A percentile compares a stretch with the other conserved stretches of the same genome.
Evolutionary conservation across 441 rosid species (phyloP).

Genomic region (Populus trichocarpa): DNA sequence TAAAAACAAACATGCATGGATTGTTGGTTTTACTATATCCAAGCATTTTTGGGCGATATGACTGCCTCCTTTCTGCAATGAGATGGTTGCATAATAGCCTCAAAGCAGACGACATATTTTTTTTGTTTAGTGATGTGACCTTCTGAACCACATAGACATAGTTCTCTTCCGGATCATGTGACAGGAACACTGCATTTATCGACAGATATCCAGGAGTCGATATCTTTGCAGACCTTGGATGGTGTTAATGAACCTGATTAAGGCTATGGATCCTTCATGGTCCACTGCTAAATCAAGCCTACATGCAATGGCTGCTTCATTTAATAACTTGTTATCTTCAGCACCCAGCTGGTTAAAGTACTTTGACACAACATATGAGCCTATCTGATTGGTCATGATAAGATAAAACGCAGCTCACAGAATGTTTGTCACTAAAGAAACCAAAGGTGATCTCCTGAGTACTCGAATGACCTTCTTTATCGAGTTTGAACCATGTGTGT

Average conservation of each 20-base stretch:
- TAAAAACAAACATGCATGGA: too few species aligned
- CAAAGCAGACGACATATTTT: slow-evolving; percentile 8
- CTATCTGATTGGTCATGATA: slow-evolving; percentile 11
- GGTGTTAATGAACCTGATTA: slow-evolving; percentile 18
- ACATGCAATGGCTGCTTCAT: slow-evolving; percentile 7
- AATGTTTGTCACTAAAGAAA: background rate
- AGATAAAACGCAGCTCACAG: slow-evolving; percentile 8
- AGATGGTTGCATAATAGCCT: slow-evolving; percentile 23
- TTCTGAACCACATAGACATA: slow-evolving; percentile 29
- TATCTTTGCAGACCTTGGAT: slow-evolving; percentile 15
- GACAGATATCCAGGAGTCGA: slow-evolving; percentile 8
- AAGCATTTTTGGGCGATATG: slow-evolving; percentile 31
- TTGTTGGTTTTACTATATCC: too few species aligned
- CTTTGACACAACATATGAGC: background rate
- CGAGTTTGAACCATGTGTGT: background rate
- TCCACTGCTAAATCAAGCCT: slow-evolving; percentile 19
- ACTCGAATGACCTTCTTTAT: slow-evolving; percentile 17
- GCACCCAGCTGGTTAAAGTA: slow-evolving; percentile 3
- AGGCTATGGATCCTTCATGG: background rate
- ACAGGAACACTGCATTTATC: slow-evolving; percentile 18
- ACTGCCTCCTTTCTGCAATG: slow-evolving; percentile 27
- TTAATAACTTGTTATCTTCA: slow-evolving; percentile 7
- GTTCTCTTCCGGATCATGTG: slow-evolving; percentile 26
- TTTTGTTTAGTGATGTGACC: slow-evolving; percentile 18
- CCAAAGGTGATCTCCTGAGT: slow-evolving; percentile 17